Conservation (phyloP, 345 rosid species). For the Tarenaya hassleriana region DNA sequence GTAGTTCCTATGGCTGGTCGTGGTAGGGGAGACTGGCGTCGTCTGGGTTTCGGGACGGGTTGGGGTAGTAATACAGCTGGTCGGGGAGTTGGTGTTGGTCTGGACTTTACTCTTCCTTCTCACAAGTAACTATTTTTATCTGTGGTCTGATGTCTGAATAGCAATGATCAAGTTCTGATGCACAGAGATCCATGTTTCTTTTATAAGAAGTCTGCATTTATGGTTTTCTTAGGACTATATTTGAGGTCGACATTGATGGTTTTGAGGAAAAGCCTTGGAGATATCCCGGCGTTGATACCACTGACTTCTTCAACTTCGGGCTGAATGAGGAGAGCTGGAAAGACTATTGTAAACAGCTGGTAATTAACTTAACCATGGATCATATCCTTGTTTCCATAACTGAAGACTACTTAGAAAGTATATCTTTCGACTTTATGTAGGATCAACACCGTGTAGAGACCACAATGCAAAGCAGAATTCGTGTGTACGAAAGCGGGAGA, state of each 20-base stretch:
- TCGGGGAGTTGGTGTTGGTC: too few relatives aligned
- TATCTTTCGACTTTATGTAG: constrained; percentile 37
- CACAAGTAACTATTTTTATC: constrained; percentile 60
- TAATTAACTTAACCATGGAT: constrained; percentile 35
- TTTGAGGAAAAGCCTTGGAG: constrained; percentile 99
- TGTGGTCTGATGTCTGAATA: background rate
- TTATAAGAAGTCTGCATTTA: constrained; percentile 9
- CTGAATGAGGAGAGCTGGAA: constrained; percentile 97
- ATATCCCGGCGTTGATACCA: constrained; percentile 63
- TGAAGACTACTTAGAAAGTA: constrained; percentile 25
- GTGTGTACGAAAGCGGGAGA: constrained; percentile 95
- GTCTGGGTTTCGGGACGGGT: constrained; percentile 51
- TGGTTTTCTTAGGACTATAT: constrained; percentile 75
- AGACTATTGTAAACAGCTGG: constrained; percentile 95
- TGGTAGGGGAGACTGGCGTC: constrained; percentile 97
- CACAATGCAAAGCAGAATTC: constrained; percentile 97
- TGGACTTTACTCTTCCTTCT: constrained; percentile 93
- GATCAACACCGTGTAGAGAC: constrained; percentile 86
- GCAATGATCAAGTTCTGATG: constrained; percentile 2
- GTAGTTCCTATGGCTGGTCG: constrained; percentile 66
- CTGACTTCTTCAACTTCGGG: constrained; percentile 94
- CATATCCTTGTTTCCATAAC: constrained; percentile 16
- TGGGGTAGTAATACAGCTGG: constrained; percentile 67
- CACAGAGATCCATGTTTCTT: constrained; percentile 9
- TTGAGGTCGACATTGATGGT: constrained; percentile 85